A percentile compares a stretch with the other conserved stretches of the same genome.
These are phyloP conservation scores for Rhododendron mucronatum DNA, from an alignment of 148 eudicot species.

Conservation along the genomic window DNA sequence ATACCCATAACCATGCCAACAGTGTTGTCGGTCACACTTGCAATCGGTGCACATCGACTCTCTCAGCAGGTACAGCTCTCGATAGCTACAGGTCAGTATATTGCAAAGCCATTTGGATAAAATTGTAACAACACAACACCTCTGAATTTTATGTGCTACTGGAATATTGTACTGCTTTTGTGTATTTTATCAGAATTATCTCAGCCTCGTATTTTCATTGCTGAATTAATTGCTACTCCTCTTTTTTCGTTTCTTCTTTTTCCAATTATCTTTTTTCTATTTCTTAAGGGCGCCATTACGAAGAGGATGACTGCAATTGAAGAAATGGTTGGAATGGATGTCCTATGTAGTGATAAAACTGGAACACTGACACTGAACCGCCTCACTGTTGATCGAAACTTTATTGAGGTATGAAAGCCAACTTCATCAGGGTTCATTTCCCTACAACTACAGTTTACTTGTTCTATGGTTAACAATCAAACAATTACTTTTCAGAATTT, in stretches of 20 bases:
- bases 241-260: background rate
- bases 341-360: slow-evolving; percentile 73
- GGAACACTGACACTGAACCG: slow-evolving; percentile 71
- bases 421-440: background rate
- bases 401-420: slow-evolving; percentile 47
- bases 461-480: background rate
- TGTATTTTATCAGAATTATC: background rate
- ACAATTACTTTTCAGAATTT: background rate
- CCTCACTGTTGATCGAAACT: slow-evolving; percentile 49
- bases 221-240: background rate
- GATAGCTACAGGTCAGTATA: background rate
- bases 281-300: slow-evolving; percentile 64
- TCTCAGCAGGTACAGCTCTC: slow-evolving; percentile 54
- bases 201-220: background rate
- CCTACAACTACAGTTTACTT: background rate
- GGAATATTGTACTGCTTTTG: background rate
- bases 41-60: slow-evolving; percentile 72
- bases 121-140: background rate
- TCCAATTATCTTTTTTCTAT: background rate
- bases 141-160: background rate
- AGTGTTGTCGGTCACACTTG: slow-evolving; percentile 56
- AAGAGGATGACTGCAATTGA: slow-evolving; percentile 85
- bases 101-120: background rate
- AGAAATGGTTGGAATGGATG: slow-evolving; percentile 93
- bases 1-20: slow-evolving; percentile 87